Percentiles rank a stretch among this genome's conserved stretches.
These are phyloP conservation scores for Neopestalotiopsis sp. DNA, from an alignment of 2,329 filamentous ascomycete genomes.

Conservation along the genomic window DNA sequence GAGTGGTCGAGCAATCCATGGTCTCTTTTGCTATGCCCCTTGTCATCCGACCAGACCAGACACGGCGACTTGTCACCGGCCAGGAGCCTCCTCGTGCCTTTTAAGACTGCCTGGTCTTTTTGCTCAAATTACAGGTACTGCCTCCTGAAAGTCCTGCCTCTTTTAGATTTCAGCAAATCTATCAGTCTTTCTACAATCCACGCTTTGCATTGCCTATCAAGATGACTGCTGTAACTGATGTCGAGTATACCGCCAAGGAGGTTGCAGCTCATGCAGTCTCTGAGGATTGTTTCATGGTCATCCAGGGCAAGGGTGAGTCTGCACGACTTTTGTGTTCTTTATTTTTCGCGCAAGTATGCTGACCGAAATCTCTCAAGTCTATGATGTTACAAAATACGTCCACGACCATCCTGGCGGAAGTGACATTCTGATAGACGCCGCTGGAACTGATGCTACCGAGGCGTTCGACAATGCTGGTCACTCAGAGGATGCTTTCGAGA, in stretches of 20 bases:
- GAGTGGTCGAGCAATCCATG: neutral
- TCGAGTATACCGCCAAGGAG: conserved; percentile 42
- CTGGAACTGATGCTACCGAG: conserved; percentile 77
- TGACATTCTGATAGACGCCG: conserved; percentile 78
- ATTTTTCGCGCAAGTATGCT: neutral
- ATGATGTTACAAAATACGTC: conserved; percentile 61
- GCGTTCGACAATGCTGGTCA: conserved; percentile 86
- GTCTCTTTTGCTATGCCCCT: conserved; percentile 1
- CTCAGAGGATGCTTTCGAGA: conserved; percentile 63
- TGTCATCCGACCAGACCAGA: neutral
- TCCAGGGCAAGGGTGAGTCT: conserved; percentile 57
- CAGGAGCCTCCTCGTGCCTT: conserved; percentile 1
- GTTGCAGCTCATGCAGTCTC: conserved; percentile 54
- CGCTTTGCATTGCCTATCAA: neutral
- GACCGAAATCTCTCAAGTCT: conserved; percentile 46
- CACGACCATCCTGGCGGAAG: conserved; percentile 73
- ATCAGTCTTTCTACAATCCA: neutral
- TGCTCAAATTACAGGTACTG: neutral
- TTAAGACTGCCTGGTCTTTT: conserved; percentile 9
- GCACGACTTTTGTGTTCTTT: neutral
- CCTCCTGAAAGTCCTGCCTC: neutral
- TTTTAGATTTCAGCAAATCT: neutral
- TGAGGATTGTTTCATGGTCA: conserved; percentile 57
- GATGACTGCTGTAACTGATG: conserved; percentile 25
- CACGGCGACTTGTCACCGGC: neutral